Base-by-base conservation (phyloP, 192 early-diverging fungal species). In the Coemansia sp. region DNA sequence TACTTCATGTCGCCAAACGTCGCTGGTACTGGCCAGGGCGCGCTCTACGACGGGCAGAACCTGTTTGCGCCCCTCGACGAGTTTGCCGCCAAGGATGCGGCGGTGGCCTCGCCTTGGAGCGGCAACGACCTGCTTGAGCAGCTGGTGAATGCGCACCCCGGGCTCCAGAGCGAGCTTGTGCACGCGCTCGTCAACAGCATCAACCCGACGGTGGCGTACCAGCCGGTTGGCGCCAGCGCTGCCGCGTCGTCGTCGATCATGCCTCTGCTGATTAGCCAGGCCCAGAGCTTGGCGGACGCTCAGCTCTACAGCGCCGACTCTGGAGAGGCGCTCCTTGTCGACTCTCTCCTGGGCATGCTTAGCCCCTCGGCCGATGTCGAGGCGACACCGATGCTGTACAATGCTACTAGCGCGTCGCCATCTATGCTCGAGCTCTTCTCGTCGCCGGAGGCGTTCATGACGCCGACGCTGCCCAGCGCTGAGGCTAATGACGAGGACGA, bases 41-140 rank as follows among this genome's bases (percentile, higher is more conserved):
- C 23, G 52, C 25, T 36, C 52, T 43, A 14, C 21, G 28, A 28
- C 13, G 62, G 31, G 23, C 55, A 56, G 60, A 41, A 36, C 31
- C 63, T 81, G 73, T 81, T 81, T 75, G 78, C 78, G 61, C 78
- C 78, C 12, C 69, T 81, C 25, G 78, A 81, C 28, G 78, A 81
- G 66, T 50, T 81, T 45, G 63, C 62, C 11, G 25, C 53, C 63
- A 70, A 68, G 61, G 74, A 64, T 53, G 53, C 59, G 0, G 28
- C 56, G 34, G 21, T 41, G 1, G 38, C 53, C 50, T 37, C 62
- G n/a, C 6, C 52, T 6, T 55, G 52, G 52, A 55, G 6, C 14
- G 26, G 14, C 26, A 57, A 69, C 41, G 64, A 66, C 23, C 59
- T 75, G 43, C 57, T 81, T 11, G 43, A 33, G 14, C 72, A 75